Evolutionary conservation across 2,329 filamentous ascomycete genomes (phyloP), one percentile per base, ranked within the genome.

Genomic region (Hypoxylon sp.): DNA sequence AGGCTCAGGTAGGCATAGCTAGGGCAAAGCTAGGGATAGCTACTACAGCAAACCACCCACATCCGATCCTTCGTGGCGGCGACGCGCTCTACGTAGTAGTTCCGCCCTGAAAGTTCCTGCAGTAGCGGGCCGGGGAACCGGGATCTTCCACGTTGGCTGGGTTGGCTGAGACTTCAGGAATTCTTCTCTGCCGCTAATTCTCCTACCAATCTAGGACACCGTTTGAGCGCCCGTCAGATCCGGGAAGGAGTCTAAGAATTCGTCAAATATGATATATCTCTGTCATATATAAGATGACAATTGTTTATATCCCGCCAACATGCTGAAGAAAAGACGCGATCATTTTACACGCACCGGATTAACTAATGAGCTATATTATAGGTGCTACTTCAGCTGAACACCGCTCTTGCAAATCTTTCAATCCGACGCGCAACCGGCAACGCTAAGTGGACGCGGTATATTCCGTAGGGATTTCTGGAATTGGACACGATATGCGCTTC

Each of bases 81-180:
- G 43, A 61, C 39, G 52, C 37, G 16, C 8, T 37, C 32, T 37
- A 14, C 6, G 12, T 27, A 32, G 51, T 21, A 43, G 60, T 30
- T 56, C 51, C 61, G 58, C 55, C 29, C 16, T 59, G 32, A 57
- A 56, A 63, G 65, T 70, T 68, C 67, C 67, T 70, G 65, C 65
- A 65, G 61, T 68, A 70, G 67, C 55, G 65, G 56, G 51, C 30
- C 55, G 56, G 56, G 53, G 23, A 61, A 14, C 51, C 37, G 59
- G 66, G 56, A 61, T 66, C 12, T 19, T 7, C 54, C 29, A 58
- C 25, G 34, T 29, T 57, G 23, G 39, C 45, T 25, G 25, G 19
- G 61, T 16, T 41, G 34, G 19, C 47, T 45, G n/a, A 66, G 57
- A 47, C 51, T 51, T 57, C 34, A 52, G 56, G 48, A 56, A 43